phyloP scores from a whole-genome alignment of 768 basidiomycete species.

The Boletus bicolor region DNA sequence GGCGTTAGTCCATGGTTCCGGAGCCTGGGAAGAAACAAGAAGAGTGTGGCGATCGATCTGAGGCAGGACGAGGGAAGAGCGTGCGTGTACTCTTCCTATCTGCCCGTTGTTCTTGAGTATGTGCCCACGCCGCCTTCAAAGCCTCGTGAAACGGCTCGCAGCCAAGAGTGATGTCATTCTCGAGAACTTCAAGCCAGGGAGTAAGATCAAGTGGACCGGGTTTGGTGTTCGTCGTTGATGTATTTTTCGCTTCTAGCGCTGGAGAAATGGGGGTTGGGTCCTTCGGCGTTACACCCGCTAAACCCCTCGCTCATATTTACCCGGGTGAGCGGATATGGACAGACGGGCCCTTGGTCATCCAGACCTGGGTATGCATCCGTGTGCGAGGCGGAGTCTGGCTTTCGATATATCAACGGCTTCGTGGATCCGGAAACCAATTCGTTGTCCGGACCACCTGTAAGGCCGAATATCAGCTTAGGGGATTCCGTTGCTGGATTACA shows the following conservation, averaged over 20 bases:
- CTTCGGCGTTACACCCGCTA: constrained; percentile 55
- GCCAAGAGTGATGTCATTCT: constrained; percentile 62
- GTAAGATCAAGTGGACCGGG: constrained; percentile 33
- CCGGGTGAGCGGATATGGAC: constrained; percentile 76
- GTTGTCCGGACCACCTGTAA: constrained; percentile 58
- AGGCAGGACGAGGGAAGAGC: constrained; percentile 52
- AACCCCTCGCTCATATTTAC: constrained; percentile 91
- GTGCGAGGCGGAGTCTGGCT: constrained; percentile 73
- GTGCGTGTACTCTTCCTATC: constrained; percentile 28
- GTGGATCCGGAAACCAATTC: constrained; percentile 51
- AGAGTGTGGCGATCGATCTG: constrained; percentile 67
- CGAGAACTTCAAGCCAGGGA: constrained; percentile 76
- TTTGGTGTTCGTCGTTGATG: not conserved
- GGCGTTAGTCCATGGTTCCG: constrained; percentile 75
- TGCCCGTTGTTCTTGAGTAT: not conserved
- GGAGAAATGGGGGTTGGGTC: constrained; percentile 67
- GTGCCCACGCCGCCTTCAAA: constrained; percentile 23
- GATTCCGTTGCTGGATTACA: constrained; percentile 71
- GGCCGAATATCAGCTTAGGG: constrained; percentile 71
- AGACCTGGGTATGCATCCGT: constrained; percentile 73
- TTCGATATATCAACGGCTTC: constrained; percentile 69
- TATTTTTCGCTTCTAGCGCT: constrained; percentile 43
- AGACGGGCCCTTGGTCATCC: constrained; percentile 70
- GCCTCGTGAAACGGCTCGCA: constrained; percentile 59
- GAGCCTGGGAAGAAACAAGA: constrained; percentile 70